Evolutionary conservation across 2,329 filamentous ascomycete species (phyloP).

Genomic region (Hymenoscyphus infarciens): DNA sequence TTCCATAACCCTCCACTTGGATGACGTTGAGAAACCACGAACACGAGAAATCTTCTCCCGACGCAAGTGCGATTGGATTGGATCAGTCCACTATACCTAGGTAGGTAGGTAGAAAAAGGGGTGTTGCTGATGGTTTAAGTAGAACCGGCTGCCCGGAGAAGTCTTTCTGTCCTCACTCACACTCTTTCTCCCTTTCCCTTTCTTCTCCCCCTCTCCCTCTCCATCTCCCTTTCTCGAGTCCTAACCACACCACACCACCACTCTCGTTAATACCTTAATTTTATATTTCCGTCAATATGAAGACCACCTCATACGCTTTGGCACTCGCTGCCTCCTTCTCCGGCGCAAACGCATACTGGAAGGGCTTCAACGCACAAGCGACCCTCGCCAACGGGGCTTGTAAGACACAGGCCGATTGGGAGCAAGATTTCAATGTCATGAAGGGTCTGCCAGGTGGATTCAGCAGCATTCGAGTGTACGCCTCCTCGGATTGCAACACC

Average conservation of each 20-base stretch:
- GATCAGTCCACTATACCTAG: neutral
- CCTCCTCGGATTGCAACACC: slow-evolving; percentile 49
- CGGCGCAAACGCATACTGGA: slow-evolving; percentile 38
- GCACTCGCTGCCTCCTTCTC: slow-evolving; percentile 35
- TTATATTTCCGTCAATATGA: slow-evolving; percentile 19
- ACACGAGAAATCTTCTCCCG: slow-evolving; percentile 9
- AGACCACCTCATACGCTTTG: slow-evolving; percentile 29
- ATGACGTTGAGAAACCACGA: slow-evolving; percentile 13
- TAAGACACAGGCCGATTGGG: slow-evolving; percentile 62
- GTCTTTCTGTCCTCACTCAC: neutral
- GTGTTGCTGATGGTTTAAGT: slow-evolving; percentile 5
- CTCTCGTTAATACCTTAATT: slow-evolving; percentile 3
- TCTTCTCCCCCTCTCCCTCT: neutral
- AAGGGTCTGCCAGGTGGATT: slow-evolving; percentile 48
- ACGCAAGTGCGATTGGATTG: neutral
- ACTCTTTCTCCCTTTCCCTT: neutral
- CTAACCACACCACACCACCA: slow-evolving; percentile 5
- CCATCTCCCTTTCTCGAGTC: neutral
- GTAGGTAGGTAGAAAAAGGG: no score
- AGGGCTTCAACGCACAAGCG: slow-evolving; percentile 42
- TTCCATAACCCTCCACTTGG: neutral
- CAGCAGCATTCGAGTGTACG: slow-evolving; percentile 60
- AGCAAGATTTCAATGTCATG: slow-evolving; percentile 59
- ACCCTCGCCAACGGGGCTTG: slow-evolving; percentile 52
- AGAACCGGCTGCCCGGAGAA: neutral